Base-by-base conservation (phyloP, 148 eudicot genomes). In the Rhododendron kiyosumense region DNA sequence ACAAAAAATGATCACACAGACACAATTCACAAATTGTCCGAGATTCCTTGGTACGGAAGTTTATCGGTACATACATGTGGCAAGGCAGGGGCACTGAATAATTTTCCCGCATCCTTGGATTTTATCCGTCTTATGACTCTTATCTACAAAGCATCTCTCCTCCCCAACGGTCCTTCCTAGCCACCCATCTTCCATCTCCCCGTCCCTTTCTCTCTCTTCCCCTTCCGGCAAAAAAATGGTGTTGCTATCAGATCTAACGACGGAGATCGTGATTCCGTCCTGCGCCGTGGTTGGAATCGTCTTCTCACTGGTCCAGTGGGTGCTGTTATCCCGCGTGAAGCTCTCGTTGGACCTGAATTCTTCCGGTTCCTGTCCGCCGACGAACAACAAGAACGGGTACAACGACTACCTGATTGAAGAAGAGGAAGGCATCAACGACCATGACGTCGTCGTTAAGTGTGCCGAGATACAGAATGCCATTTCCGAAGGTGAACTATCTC, bases 391-490 rank as follows among this genome's bases (percentile, higher is more conserved):
- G 81, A 94, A 93, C 81, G 95, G 96, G 2, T 90, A 32, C 49
- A 86, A 85, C n/a, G 98, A 95, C 13, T 78, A 63, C 76, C 87
- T 94, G 88, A 93, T 95, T 82, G 95, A 92, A 74, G 96, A 94
- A 73, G 98, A 95, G 87, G 98, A 95, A 0, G 96, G 94, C 22
- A n/a, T 90, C 73, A 86, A 86, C 41, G 93, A 91, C 80, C 92
- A 90, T 1, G 85, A 85, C 74, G 93, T 92, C 46, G 94, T 92
- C 65, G 84, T n/a, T 78, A 94, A 93, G 87, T 95, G 98, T 52
- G 95, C 98, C 54, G 98, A 95, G 17, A 93, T 95, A 24, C 98
- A 95, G 65, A 90, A 73, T 77, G 98, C 98, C 83, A 95, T 95
- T 77, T 95, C 98, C n/a, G 96, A 93, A 89, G 98, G 98, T 95